Percentiles rank a stretch among this genome's conserved stretches.
phyloP scores from a whole-genome alignment of 1,284 basidiomycete species.

The Fomitiporia mediterranea region DNA sequence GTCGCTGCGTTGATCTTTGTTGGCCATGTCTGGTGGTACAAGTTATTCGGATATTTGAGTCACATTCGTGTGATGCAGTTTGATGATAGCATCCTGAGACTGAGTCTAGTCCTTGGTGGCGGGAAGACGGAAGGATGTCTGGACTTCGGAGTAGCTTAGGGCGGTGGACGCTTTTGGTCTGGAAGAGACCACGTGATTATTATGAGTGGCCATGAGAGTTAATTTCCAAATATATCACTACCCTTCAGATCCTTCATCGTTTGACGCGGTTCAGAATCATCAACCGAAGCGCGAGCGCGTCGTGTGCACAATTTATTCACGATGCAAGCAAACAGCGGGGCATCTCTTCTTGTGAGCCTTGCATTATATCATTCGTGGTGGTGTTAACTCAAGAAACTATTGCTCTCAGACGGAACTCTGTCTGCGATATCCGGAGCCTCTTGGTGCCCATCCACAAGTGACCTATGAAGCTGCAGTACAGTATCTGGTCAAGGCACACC shows the following conservation, averaged over 20 bases:
- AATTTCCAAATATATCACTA: not conserved
- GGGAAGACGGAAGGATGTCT: too few species aligned
- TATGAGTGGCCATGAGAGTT: not conserved
- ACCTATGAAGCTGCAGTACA: constrained; percentile 52
- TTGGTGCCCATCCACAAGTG: constrained; percentile 51
- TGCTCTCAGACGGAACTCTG: constrained; percentile 29
- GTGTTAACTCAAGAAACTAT: not conserved
- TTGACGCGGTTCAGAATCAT: not conserved
- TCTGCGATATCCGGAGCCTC: constrained; percentile 61
- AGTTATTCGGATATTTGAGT: not conserved
- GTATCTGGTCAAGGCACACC: constrained; percentile 54
- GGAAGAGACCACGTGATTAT: not conserved
- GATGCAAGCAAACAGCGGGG: constrained; percentile 4
- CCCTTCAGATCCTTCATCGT: not conserved
- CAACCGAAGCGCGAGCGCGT: not conserved
- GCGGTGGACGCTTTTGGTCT: not conserved
- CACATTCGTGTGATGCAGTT: not conserved
- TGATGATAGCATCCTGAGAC: not conserved
- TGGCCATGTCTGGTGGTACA: constrained; percentile 20
- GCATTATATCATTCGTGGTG: not conserved
- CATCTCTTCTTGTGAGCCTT: constrained; percentile 1
- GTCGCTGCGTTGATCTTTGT: constrained; percentile 7
- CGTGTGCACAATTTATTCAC: not conserved
- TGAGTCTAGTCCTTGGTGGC: too few species aligned
- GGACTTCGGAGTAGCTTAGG: too few species aligned